Evolutionary conservation across 2,329 filamentous ascomycete genomes (phyloP), one percentile per base, ranked within the genome.

Genomic region (Orbilia oligospora): DNA sequence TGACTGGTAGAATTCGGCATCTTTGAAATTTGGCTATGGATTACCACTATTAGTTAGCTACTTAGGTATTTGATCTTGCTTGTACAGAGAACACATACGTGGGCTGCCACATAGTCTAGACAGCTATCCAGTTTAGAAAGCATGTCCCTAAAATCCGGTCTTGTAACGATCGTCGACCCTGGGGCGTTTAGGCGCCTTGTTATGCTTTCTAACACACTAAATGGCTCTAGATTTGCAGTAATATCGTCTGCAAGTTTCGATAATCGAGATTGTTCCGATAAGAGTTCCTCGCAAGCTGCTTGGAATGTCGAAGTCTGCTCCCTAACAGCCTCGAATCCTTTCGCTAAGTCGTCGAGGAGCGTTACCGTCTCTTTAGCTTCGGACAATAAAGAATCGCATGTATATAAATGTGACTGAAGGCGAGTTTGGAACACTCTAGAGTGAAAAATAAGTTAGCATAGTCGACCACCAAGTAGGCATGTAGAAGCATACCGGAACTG

Each of bases 231-330:
- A 81, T 97, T 97, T 24, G 93, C 92, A 27, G 93, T 91, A 71
- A 99, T 91, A 75, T 94, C 91, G 81, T 97, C 90, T 1, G 94
- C 93, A 49, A 99, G 88, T 80, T 88, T 89, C 79, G 93, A 90
- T 48, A 97, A 88, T 24, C 92, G 90, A 81, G 88, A 90, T 85
- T 98, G 94, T 82, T 97, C 94, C 0, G 89, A 87, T 33, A 98
- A 86, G 1, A 99, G 87, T 71, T 93, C 92, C 83, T 97, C 93
- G 85, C 96, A 99, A 84, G 97, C 94, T 56, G 91, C 90, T 83
- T 94, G 93, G 86, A 99, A 98, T 14, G 92, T 91, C n/a, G 92
- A 93, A 0, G 96, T 99, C 85, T 98, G 95, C 9, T 89, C 87
- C 82, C 97, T 94, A 61, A 99, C 95, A 0, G 91, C 87, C 81